phyloP scores from a whole-genome alignment of 139 green algal species.

The Pedinophyceae sp. region DNA sequence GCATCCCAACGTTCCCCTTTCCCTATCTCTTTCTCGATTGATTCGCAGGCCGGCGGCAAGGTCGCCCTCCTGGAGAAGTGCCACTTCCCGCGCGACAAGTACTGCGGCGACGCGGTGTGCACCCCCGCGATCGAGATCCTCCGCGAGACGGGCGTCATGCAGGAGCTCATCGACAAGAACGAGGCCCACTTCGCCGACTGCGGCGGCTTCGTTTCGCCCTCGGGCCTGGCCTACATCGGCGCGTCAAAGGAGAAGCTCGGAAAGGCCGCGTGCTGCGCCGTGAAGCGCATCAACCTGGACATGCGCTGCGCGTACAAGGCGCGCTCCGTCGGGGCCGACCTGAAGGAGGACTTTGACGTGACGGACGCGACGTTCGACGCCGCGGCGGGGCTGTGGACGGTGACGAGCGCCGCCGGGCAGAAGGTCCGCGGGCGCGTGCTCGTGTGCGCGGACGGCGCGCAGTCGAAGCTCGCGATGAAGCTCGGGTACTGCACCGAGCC shows the following conservation, averaged over 20 bases:
- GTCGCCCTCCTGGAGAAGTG: slow-evolving; percentile 78
- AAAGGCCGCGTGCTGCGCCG: slow-evolving; percentile 54
- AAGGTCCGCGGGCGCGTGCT: slow-evolving; percentile 45
- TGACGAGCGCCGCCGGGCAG: slow-evolving; percentile 34
- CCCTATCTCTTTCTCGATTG: too few relatives aligned
- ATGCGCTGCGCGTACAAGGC: slow-evolving; percentile 29
- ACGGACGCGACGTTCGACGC: slow-evolving; percentile 47
- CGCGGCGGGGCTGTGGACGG: slow-evolving; percentile 55
- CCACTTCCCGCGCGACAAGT: slow-evolving; percentile 62
- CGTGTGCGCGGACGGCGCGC: slow-evolving; percentile 72
- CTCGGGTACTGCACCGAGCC: slow-evolving; percentile 76
- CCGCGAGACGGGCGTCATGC: slow-evolving; percentile 52
- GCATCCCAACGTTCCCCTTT: too few relatives aligned
- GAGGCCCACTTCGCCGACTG: slow-evolving; percentile 75
- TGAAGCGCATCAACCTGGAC: slow-evolving; percentile 76
- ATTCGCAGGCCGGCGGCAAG: slow-evolving; percentile 45
- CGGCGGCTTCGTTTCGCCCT: slow-evolving; percentile 47
- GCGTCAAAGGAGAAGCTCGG: slow-evolving; percentile 42
- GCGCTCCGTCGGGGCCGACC: slow-evolving; percentile 37
- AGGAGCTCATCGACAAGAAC: slow-evolving; percentile 62
- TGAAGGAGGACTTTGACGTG: slow-evolving; percentile 73
- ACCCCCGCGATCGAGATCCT: slow-evolving; percentile 61
- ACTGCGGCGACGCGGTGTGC: slow-evolving; percentile 67
- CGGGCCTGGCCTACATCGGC: slow-evolving; percentile 71
- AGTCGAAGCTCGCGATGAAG: slow-evolving; percentile 64